phyloP scores from a whole-genome alignment of 768 basidiomycete genomes.

The Heimioporus sp. region DNA sequence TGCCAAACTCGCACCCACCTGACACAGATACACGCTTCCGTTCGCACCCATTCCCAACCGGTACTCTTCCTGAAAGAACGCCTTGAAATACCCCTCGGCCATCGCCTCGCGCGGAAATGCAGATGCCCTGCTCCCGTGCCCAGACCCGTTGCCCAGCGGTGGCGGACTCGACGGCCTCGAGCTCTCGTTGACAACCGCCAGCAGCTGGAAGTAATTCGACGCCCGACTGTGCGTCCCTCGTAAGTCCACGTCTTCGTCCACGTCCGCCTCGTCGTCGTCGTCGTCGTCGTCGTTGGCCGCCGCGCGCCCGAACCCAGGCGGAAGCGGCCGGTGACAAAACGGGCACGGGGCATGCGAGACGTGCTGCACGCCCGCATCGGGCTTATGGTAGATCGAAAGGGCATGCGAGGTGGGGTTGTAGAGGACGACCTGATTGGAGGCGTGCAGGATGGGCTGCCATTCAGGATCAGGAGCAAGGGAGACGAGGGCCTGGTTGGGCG shows the following conservation, averaged over 20 bases:
- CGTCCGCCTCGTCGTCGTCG: constrained; percentile 24
- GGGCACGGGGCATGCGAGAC: constrained; percentile 48
- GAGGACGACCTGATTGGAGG: constrained; percentile 83
- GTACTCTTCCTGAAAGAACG: constrained; percentile 90
- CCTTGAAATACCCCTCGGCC: constrained; percentile 91
- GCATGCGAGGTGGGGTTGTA: constrained; percentile 88
- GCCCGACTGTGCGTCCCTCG: constrained; percentile 48
- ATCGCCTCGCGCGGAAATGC: constrained; percentile 68
- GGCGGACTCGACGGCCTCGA: constrained; percentile 52
- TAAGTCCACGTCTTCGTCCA: constrained; percentile 30
- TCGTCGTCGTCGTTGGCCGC: constrained; percentile 19
- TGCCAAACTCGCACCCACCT: constrained; percentile 43
- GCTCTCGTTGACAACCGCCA: constrained; percentile 70
- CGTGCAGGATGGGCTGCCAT: constrained; percentile 81
- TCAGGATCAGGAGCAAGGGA: constrained; percentile 32
- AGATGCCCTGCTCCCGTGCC: constrained; percentile 4
- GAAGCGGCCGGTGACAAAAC: constrained; percentile 67
- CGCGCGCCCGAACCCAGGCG: constrained; percentile 38
- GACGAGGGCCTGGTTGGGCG: constrained; percentile 31
- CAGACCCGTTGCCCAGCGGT: constrained; percentile 14
- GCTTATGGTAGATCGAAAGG: constrained; percentile 52
- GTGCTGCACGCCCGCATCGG: neutral
- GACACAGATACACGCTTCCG: constrained; percentile 86
- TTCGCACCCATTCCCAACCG: constrained; percentile 94
- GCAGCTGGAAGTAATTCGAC: constrained; percentile 78